Base-by-base conservation (phyloP, 345 rosid genomes). In the Citrus cavaleriei region DNA sequence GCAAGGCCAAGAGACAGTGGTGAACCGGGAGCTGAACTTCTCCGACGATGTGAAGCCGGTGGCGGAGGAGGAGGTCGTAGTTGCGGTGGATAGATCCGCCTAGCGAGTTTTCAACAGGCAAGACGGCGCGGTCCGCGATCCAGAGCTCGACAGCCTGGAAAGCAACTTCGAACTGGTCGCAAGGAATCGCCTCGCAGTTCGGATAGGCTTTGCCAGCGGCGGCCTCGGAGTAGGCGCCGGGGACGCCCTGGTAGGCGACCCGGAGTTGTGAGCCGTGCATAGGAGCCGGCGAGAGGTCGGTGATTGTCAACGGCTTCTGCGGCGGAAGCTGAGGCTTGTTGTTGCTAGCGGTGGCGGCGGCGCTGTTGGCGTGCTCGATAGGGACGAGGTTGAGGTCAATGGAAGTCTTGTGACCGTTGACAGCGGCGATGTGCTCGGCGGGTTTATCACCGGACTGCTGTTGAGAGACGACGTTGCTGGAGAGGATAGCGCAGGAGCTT, bases 131-230 rank as follows among this genome's bases (percentile, higher is more conserved):
- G 80, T 96, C 98, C 2, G 99, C 95, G 42, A 96, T 91, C 99
- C 99, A 96, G 21, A 91, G 98, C 95, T 96, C 98, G 9, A 96
- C 99, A 1, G 99, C 95, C 77, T 94, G 94, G 81, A 96, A 96
- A 19, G 98, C 99, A 2, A 93, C 98, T 78, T 96, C 99, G 24
- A 96, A 96, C 80, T 96, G 98, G 80, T 96, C 99, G 59, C 99
- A 96, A 6, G 99, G 99, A 22, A 93, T 92, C 18, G 99, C 94
- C 80, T 96, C 94, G 55, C 99, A 96, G 46, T 91, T 87, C 0
- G 98, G 95, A 73, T 94, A 96, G 5, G 99, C 99, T 83, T 93
- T 96, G 7, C 98, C 99, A 0, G 98, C 98, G 0, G 98, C 99
- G 10, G 98, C 98, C 81, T 96, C 99, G 0, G 99, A 96, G 68